Evolutionary conservation across 2,329 filamentous ascomycete species (phyloP), one percentile per base, ranked within the genome.

Genomic region (Epichloe bromicola): DNA sequence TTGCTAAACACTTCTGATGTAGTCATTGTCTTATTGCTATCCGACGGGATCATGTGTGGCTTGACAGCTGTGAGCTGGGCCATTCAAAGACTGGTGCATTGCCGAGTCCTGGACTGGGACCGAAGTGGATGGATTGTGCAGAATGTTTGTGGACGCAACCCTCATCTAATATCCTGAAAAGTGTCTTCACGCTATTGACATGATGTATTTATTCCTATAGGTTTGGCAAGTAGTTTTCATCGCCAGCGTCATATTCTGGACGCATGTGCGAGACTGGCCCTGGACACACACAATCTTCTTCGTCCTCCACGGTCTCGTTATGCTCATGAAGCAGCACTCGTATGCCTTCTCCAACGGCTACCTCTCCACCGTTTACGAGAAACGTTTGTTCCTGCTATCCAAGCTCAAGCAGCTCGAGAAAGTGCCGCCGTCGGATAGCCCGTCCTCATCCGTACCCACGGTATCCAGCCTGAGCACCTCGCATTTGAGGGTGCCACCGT

Each of bases 211-310:
- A 7, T 38, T 2, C 15, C 4, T 3, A 15, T 46, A 80, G 76
- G 56, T 84, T 1, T 90, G 85, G 85, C 83, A 91, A 67, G 70
- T 73, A 0, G 55, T 72, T 14, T 89, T 83, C 58, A 74, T 88
- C 11, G 73, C 69, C 4, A 71, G 71, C 8, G 75, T 84, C 3
- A 69, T 89, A 5, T 77, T 75, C 48, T 79, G 85, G 69, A 83
- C 85, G 0, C 74, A 85, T 47, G 75, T 81, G 60, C 75, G 85
- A 4, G 79, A 88, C 48, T 91, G 86, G 86, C 83, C 85, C 1
- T 90, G 86, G 86, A 87, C 86, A 14, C 86, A 88, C 60, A 87
- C 84, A 2, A 82, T 88, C 17, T 88, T 86, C 63, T 85, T 87
- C 48, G 80, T 86, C 10, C 69, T 90, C 17, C 85, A 90, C 61